Conservation (phyloP, 768 basidiomycete genomes). For the Mycena leptocephala region DNA sequence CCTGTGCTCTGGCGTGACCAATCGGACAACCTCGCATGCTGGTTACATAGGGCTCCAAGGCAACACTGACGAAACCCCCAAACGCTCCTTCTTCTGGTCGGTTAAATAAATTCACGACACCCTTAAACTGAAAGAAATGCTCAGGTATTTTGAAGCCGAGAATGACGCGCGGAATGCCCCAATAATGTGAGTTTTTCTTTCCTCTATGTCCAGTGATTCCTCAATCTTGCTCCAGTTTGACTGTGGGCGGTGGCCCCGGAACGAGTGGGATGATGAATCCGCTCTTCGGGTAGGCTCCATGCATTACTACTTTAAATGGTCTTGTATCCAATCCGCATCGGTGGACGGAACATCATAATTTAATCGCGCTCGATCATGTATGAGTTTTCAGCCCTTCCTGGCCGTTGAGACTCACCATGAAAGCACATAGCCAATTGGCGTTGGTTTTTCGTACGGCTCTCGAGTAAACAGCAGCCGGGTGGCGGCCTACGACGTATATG, state of each 20-base stretch:
- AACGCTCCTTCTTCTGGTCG: conserved; percentile 41
- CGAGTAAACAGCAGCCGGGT: conserved; percentile 47
- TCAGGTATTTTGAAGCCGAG: conserved; percentile 52
- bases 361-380: conserved; percentile 43
- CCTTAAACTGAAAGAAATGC: conserved; percentile 17
- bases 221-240: conserved; percentile 36
- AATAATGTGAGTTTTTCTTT: conserved; percentile 34
- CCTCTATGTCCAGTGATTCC: neutral
- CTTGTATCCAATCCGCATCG: neutral
- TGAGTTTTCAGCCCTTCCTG: conserved; percentile 12
- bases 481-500: conserved; percentile 52
- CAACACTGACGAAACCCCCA: conserved; percentile 42
- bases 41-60: conserved; percentile 50
- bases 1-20: no score
- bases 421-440: conserved; percentile 46
- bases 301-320: neutral
- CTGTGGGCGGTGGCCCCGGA: conserved; percentile 53
- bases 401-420: neutral
- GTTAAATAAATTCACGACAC: neutral
- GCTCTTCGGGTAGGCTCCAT: neutral
- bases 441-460: conserved; percentile 51
- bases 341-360: conserved; percentile 40
- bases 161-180: conserved; percentile 45
- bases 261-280: conserved; percentile 28
- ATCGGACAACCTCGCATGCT: conserved; percentile 32